A percentile compares a stretch with the other conserved stretches of the same genome.
These are phyloP conservation scores for Guadua angustifolia DNA, from an alignment of 176 grass and related monocot genomes.

Conservation along the genomic window DNA sequence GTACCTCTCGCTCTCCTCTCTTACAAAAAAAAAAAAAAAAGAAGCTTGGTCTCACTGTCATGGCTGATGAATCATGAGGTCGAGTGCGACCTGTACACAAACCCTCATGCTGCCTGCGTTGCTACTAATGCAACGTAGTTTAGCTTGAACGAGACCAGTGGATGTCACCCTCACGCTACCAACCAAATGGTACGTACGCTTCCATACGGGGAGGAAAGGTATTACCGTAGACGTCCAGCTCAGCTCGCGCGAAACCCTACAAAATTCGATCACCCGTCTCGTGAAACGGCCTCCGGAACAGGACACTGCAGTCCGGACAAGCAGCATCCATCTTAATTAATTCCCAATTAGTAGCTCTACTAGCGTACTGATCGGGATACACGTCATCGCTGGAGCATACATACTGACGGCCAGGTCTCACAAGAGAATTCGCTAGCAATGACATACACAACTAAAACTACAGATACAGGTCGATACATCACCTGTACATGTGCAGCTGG, in stretches of 20 bases:
- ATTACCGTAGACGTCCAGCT: conserved; percentile 33
- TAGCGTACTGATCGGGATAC: not conserved
- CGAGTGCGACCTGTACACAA: not conserved
- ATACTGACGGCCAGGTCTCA: conserved; percentile 7
- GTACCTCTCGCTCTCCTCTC: not conserved
- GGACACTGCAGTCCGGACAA: not conserved
- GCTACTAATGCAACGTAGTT: conserved; percentile 7
- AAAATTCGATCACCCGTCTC: not conserved
- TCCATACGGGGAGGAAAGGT: not conserved
- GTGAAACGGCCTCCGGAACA: not conserved
- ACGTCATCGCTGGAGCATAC: not conserved
- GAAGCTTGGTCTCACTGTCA: not conserved
- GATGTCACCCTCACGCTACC: conserved; percentile 24
- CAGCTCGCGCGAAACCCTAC: not conserved
- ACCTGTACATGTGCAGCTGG: not conserved
- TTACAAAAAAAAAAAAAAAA: not conserved
- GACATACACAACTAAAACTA: not conserved
- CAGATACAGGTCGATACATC: not conserved
- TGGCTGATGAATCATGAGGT: not conserved
- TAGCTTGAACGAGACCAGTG: conserved; percentile 34
- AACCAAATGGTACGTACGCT: not conserved
- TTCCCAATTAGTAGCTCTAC: too few species aligned
- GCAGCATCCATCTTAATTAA: not conserved
- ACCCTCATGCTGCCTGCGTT: not conserved
- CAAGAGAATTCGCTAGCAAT: not conserved